Evolutionary conservation across 2,329 filamentous ascomycete genomes (phyloP).

Genomic region (Coleophoma cylindrospora): DNA sequence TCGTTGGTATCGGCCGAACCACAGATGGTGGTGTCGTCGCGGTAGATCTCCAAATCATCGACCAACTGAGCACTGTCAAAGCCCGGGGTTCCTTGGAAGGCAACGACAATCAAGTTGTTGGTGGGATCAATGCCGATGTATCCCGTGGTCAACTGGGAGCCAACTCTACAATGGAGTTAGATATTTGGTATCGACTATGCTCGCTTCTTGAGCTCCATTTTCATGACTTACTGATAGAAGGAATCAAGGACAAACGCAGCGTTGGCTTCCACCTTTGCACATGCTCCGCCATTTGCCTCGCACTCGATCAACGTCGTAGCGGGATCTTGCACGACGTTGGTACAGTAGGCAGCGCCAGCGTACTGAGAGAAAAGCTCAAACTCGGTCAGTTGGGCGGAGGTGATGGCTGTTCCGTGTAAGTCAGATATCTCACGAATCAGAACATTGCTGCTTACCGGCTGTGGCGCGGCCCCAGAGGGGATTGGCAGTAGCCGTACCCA

Average conservation of each 20-base stretch:
- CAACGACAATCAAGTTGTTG: constrained; percentile 15
- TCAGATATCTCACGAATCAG: no score
- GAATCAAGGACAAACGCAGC: constrained; percentile 8
- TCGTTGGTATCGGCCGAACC: constrained; percentile 8
- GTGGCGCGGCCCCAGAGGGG: no score
- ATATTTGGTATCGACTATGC: neutral
- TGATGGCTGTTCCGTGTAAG: neutral
- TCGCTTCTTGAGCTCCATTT: neutral
- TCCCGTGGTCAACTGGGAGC: constrained; percentile 1
- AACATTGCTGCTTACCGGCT: no score
- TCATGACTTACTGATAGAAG: constrained; percentile 1
- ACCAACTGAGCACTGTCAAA: constrained; percentile 1
- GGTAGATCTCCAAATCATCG: constrained; percentile 6
- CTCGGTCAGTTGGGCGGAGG: constrained; percentile 5
- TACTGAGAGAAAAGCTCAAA: constrained; percentile 18
- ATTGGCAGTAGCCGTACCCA: no score
- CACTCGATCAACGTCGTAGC: constrained; percentile 10
- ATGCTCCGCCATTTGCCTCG: constrained; percentile 9
- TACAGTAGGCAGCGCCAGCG: constrained; percentile 21
- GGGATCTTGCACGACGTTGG: constrained; percentile 10
- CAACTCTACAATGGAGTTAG: neutral
- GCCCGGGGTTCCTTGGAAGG: constrained; percentile 13
- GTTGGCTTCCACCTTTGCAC: constrained; percentile 11
- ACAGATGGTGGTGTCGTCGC: constrained; percentile 8
- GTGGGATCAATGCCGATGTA: constrained; percentile 17